Evolutionary conservation across 805 yeast species (phyloP).

Genomic region (Helenozyma rhizophorensis): DNA sequence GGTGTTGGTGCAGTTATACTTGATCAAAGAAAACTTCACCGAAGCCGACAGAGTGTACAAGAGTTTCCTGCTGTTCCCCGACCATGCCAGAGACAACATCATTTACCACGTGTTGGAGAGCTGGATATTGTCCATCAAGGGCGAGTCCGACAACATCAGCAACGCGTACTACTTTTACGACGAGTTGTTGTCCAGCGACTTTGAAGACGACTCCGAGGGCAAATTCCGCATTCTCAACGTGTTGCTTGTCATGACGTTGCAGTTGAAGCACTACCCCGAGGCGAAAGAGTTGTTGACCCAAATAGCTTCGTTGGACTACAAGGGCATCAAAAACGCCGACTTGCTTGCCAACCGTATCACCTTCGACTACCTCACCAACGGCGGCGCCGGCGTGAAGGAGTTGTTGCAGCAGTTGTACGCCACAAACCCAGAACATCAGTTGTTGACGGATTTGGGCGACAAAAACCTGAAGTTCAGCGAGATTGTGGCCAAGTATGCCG

Average conservation of each 20-base stretch:
- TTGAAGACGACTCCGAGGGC: slow-evolving; percentile 33
- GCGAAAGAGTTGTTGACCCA: slow-evolving; percentile 56
- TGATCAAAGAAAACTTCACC: slow-evolving; percentile 32
- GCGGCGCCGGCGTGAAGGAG: slow-evolving; percentile 40
- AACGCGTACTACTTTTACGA: slow-evolving; percentile 63
- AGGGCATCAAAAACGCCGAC: slow-evolving; percentile 29
- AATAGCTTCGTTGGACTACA: slow-evolving; percentile 41
- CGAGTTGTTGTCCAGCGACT: slow-evolving; percentile 60
- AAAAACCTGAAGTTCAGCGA: slow-evolving; percentile 65
- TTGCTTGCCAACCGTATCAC: slow-evolving; percentile 64
- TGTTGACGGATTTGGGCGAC: slow-evolving; percentile 53
- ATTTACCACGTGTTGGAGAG: slow-evolving; percentile 77
- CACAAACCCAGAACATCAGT: slow-evolving; percentile 53
- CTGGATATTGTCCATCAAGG: slow-evolving; percentile 45
- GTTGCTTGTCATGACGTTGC: slow-evolving; percentile 70
- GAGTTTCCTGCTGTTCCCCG: slow-evolving; percentile 31
- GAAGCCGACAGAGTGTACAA: slow-evolving; percentile 31
- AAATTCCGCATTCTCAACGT: slow-evolving; percentile 43
- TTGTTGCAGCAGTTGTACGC: slow-evolving; percentile 44
- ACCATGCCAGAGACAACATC: slow-evolving; percentile 54
- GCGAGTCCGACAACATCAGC: slow-evolving; percentile 38
- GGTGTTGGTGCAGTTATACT: slow-evolving; percentile 36
- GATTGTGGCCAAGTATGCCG: slow-evolving; percentile 54
- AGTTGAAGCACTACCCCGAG: slow-evolving; percentile 77
- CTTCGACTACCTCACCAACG: slow-evolving; percentile 45